Conservation (phyloP, 805 yeast genomes). For the Maudiozyma barnettii region DNA sequence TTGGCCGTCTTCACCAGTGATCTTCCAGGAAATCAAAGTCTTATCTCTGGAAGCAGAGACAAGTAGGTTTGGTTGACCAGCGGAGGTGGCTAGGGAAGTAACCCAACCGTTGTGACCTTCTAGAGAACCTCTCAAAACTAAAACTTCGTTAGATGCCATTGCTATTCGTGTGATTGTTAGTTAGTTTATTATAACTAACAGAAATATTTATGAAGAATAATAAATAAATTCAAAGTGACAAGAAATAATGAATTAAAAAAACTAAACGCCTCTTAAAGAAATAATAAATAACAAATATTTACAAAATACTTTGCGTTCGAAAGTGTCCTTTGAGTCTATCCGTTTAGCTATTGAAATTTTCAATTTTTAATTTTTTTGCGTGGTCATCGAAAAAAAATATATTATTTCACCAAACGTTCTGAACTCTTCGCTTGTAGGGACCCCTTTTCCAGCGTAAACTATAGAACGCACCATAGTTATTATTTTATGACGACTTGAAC, state of each 20-base stretch:
- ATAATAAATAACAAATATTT: too few species aligned
- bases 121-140: conserved; percentile 99
- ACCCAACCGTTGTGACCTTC: conserved; percentile 98
- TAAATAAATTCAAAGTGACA: conserved; percentile 1
- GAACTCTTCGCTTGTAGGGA: conserved; percentile 14
- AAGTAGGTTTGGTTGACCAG: conserved; percentile 95
- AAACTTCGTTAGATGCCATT: conserved; percentile 84
- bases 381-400: conserved; percentile 5
- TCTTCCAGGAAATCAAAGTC: conserved; percentile 96
- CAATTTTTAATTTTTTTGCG: conserved; percentile 7
- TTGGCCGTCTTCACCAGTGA: conserved; percentile 90
- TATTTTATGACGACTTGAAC: background rate
- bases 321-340: background rate
- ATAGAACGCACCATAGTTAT: conserved; percentile 8
- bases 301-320: background rate
- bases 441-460: conserved; percentile 9
- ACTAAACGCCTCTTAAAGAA: background rate
- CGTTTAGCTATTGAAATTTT: background rate
- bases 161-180: conserved; percentile 8
- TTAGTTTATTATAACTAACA: conserved; percentile 2
- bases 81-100: conserved; percentile 95
- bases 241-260: background rate
- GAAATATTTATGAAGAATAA: background rate
- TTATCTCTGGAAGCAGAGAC: conserved; percentile 98
- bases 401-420: conserved; percentile 20